phyloP scores from a whole-genome alignment of 805 yeast species.

The Metschnikowia lachancei region DNA sequence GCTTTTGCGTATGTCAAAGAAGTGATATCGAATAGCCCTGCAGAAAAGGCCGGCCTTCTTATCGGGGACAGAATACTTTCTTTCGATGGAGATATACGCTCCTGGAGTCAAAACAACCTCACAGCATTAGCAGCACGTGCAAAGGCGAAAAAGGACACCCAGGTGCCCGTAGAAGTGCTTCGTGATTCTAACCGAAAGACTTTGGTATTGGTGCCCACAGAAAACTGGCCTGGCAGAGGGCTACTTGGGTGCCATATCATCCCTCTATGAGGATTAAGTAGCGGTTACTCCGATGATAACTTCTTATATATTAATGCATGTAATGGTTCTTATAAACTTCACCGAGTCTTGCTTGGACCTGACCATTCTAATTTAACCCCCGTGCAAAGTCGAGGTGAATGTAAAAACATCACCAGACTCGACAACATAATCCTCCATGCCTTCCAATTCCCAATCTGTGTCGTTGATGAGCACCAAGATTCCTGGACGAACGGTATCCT shows the following conservation, averaged over 20 bases:
- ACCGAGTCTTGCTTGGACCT: background rate
- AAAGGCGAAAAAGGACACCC: slow-evolving; percentile 31
- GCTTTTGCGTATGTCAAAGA: slow-evolving; percentile 58
- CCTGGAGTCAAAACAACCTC: slow-evolving; percentile 54
- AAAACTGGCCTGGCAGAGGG: slow-evolving; percentile 64
- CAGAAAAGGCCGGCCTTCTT: slow-evolving; percentile 49
- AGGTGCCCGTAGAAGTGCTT: slow-evolving; percentile 27
- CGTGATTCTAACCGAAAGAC: slow-evolving; percentile 27
- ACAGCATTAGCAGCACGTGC: slow-evolving; percentile 45
- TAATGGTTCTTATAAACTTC: background rate
- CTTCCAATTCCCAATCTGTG: slow-evolving; percentile 96
- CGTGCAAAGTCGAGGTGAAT: slow-evolving; percentile 92
- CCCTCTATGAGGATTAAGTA: slow-evolving; percentile 23
- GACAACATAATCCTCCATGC: slow-evolving; percentile 75
- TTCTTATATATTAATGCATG: background rate
- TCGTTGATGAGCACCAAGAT: slow-evolving; percentile 88
- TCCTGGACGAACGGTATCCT: slow-evolving; percentile 85
- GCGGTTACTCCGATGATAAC: background rate
- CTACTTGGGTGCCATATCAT: slow-evolving; percentile 63
- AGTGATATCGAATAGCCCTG: slow-evolving; percentile 56
- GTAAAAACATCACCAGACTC: slow-evolving; percentile 75
- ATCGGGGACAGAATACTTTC: slow-evolving; percentile 52
- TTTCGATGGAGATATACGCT: slow-evolving; percentile 52
- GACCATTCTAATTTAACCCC: slow-evolving; percentile 58
- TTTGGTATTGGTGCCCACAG: slow-evolving; percentile 42